Percentiles rank a stretch among this genome's conserved stretches.
phyloP scores from a whole-genome alignment of 1,284 basidiomycete species.

The Melampsora americana region DNA sequence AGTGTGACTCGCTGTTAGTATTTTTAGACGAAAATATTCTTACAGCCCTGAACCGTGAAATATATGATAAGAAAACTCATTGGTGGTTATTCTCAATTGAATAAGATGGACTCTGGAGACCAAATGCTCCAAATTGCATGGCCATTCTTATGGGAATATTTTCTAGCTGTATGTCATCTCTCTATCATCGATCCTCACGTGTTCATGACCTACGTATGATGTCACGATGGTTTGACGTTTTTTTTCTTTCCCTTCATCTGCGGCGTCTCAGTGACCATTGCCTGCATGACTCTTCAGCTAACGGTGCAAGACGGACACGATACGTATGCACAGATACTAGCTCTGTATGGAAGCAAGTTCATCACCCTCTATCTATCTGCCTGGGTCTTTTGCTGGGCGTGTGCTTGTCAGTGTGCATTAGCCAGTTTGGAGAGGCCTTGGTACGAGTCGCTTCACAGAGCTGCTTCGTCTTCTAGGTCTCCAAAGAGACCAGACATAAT shows the following conservation, averaged over 20 bases:
- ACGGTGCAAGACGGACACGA: background rate
- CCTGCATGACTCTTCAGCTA: constrained; percentile 1
- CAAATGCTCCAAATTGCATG: constrained; percentile 8
- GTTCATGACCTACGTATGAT: background rate
- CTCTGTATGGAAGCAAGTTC: constrained; percentile 6
- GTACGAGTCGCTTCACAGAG: constrained; percentile 9
- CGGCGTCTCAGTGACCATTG: background rate
- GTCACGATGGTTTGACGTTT: background rate
- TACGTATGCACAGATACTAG: constrained; percentile 4
- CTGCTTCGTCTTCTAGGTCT: constrained; percentile 4
- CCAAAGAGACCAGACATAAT: background rate
- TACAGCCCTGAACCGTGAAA: no score
- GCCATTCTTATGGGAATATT: constrained; percentile 7
- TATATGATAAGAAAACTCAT: no score
- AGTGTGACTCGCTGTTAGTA: constrained; percentile 2
- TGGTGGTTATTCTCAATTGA: background rate
- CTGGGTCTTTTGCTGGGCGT: constrained; percentile 1
- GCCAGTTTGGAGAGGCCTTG: constrained; percentile 6
- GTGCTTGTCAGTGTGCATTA: constrained; percentile 1
- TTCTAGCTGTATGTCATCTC: background rate
- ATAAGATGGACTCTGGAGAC: constrained; percentile 12
- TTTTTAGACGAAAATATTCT: background rate
- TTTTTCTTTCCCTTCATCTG: background rate
- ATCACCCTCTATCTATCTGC: constrained; percentile 5
- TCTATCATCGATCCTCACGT: background rate